phyloP scores from a whole-genome alignment of 164 flowering plant species.

The Berberis thunbergii region DNA sequence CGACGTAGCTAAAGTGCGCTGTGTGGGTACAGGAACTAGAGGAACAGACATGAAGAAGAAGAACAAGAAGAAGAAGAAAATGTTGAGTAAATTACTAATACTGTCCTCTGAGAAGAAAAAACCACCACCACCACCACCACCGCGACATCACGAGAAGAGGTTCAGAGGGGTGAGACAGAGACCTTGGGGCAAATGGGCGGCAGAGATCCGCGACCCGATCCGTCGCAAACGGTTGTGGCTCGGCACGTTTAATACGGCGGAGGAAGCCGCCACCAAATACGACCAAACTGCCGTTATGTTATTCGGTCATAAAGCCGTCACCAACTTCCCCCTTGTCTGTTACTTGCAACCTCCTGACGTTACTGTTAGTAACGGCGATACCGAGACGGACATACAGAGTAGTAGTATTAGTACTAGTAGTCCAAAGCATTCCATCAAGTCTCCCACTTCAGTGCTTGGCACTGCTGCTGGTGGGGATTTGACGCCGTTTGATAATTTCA shows the following conservation, averaged over 20 bases:
- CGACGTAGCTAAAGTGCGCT: no score
- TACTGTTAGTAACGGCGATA: background rate
- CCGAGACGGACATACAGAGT: no score
- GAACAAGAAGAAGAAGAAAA: background rate
- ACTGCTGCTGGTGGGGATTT: conserved; percentile 10
- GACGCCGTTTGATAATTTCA: conserved; percentile 19
- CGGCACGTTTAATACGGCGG: conserved; percentile 64
- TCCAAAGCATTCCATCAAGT: conserved; percentile 7
- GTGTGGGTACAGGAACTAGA: background rate
- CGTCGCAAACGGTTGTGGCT: conserved; percentile 55
- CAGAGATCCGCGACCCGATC: conserved; percentile 65
- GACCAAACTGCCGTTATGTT: conserved; percentile 53
- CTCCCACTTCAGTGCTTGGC: conserved; percentile 59
- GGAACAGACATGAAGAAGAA: conserved; percentile 6
- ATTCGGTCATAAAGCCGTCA: conserved; percentile 52
- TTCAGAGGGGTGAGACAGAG: conserved; percentile 52
- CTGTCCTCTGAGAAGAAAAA: background rate
- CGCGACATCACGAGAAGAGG: background rate
- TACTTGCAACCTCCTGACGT: background rate
- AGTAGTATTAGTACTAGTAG: no score
- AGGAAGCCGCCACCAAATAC: conserved; percentile 60
- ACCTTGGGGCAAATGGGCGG: conserved; percentile 79
- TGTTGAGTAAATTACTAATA: background rate
- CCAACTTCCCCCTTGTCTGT: conserved; percentile 34
- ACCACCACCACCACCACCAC: background rate